Percentiles rank a stretch among this genome's conserved stretches.
Evolutionary conservation across 1,284 basidiomycete species (phyloP).

Genomic region (Abortiporus biennis): DNA sequence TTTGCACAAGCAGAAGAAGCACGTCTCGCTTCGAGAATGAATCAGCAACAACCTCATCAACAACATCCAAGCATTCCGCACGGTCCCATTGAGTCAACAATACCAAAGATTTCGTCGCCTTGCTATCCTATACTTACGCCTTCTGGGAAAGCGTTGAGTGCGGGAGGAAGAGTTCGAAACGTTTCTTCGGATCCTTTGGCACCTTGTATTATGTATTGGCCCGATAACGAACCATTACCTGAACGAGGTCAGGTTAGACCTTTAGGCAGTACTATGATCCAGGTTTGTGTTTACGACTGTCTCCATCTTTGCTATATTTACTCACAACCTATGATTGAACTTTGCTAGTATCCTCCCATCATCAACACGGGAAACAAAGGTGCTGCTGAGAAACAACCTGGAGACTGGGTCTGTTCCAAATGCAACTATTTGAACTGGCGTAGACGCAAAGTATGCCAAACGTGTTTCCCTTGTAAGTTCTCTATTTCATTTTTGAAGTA

Average conservation of each 20-base stretch:
- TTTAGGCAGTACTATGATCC: constrained; percentile 39
- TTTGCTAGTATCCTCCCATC: constrained; percentile 67
- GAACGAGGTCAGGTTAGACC: constrained; percentile 73
- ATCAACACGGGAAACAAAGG: constrained; percentile 86
- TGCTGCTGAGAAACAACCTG: constrained; percentile 80
- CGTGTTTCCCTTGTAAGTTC: constrained; percentile 73
- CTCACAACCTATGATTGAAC: too few relatives aligned
- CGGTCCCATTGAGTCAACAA: constrained; percentile 10
- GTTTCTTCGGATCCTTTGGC: constrained; percentile 60
- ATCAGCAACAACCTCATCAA: constrained; percentile 12
- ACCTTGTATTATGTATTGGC: constrained; percentile 82
- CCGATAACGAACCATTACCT: constrained; percentile 76
- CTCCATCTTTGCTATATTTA: constrained; percentile 5
- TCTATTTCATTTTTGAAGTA: constrained; percentile 9
- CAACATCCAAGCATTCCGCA: constrained; percentile 9
- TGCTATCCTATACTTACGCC: constrained; percentile 70
- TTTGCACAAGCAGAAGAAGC: constrained; percentile 2
- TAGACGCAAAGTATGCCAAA: constrained; percentile 82
- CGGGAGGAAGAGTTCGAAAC: constrained; percentile 72
- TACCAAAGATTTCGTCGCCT: constrained; percentile 25
- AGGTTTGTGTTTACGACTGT: constrained; percentile 32
- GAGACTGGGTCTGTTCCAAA: constrained; percentile 85
- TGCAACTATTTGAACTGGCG: constrained; percentile 87
- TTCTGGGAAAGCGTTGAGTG: constrained; percentile 65
- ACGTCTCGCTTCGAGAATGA: constrained; percentile 36